phyloP scores from a whole-genome alignment of 768 basidiomycete species.

The Dentipellis sp. region DNA sequence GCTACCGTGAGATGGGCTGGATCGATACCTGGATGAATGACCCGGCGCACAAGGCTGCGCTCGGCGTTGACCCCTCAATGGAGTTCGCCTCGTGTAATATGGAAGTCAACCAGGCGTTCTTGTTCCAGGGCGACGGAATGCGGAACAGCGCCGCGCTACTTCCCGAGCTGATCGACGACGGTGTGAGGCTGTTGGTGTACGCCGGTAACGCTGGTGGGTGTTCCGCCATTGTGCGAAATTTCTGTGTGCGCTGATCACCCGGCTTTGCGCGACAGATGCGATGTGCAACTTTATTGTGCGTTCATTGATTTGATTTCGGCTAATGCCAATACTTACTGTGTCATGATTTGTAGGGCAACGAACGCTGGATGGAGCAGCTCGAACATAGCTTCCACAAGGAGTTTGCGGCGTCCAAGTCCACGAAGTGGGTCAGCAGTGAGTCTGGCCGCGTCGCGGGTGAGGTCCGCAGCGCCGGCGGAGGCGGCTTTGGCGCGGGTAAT shows the following conservation, averaged over 20 bases:
- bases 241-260: background rate
- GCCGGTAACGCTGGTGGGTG: slow-evolving; percentile 66
- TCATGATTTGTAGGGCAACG: slow-evolving; percentile 61
- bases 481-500: slow-evolving; percentile 64
- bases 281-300: slow-evolving; percentile 81
- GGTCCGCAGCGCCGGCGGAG: slow-evolving; percentile 61
- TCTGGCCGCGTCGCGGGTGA: slow-evolving; percentile 54
- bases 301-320: background rate
- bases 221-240: background rate
- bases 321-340: background rate
- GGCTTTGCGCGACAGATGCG: slow-evolving; percentile 31
- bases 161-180: slow-evolving; percentile 73
- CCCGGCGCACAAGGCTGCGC: slow-evolving; percentile 62
- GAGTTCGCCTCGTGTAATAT: slow-evolving; percentile 68
- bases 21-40: slow-evolving; percentile 86
- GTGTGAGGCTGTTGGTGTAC: slow-evolving; percentile 80
- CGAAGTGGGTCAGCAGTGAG: slow-evolving; percentile 47
- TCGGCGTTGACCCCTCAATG: slow-evolving; percentile 56
- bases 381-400: slow-evolving; percentile 53
- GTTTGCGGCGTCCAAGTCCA: slow-evolving; percentile 38
- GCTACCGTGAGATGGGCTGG: slow-evolving; percentile 78
- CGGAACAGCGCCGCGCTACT: slow-evolving; percentile 75
- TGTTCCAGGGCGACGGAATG: slow-evolving; percentile 77
- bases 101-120: slow-evolving; percentile 75
- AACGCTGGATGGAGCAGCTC: slow-evolving; percentile 62